phyloP scores from a whole-genome alignment of 2,329 filamentous ascomycete species.

The Alternaria solani region DNA sequence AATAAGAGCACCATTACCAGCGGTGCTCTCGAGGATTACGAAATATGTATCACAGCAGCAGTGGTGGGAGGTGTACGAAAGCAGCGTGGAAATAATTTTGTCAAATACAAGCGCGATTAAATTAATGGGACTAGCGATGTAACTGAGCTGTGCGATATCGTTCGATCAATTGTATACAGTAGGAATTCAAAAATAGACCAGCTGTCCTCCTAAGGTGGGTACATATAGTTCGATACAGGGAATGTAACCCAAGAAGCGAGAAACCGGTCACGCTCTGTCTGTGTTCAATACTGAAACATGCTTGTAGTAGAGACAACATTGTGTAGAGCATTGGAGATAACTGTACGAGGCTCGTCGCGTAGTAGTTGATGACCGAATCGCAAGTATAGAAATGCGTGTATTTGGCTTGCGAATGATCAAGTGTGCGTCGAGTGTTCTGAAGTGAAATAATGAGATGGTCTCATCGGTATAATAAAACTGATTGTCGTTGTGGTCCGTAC shows the following conservation, averaged over 20 bases:
- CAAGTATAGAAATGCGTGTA: background rate
- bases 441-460: slow-evolving; percentile 1
- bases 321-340: slow-evolving; percentile 10
- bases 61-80: background rate
- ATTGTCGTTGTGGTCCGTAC: background rate
- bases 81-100: background rate
- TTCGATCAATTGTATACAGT: background rate
- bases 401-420: background rate
- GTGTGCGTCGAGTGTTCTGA: slow-evolving; percentile 8
- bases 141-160: background rate
- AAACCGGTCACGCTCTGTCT: slow-evolving; percentile 13
- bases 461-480: background rate
- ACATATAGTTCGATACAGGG: slow-evolving; percentile 5
- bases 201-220: slow-evolving; percentile 2
- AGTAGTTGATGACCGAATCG: background rate
- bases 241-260: slow-evolving; percentile 7
- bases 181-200: slow-evolving; percentile 16
- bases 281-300: background rate
- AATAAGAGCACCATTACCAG: background rate
- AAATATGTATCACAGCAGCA: background rate
- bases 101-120: background rate
- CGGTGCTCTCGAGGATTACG: background rate
- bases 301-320: background rate
- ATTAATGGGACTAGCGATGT: background rate
- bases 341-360: slow-evolving; percentile 8